Percentiles rank a stretch among this genome's conserved stretches.
These are phyloP conservation scores for Ensete ventricosum DNA, from an alignment of 176 grass and related monocot genomes.

Conservation along the genomic window DNA sequence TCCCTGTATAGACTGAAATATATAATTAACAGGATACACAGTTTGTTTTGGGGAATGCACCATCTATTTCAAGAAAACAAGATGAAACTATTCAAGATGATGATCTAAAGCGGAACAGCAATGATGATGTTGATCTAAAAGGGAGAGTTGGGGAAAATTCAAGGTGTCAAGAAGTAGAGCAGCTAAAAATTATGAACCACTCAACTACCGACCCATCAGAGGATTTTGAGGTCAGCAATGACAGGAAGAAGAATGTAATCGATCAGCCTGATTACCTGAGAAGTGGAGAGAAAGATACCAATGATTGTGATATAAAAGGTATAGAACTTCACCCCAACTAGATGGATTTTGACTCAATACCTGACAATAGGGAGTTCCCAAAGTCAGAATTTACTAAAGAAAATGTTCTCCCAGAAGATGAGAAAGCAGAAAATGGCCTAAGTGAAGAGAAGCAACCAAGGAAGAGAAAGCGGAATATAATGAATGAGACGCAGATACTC, in stretches of 20 bases:
- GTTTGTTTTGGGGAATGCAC: conserved; percentile 23
- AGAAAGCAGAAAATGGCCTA: conserved; percentile 43
- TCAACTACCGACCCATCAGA: conserved; percentile 7
- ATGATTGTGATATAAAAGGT: conserved; percentile 8
- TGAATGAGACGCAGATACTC: conserved; percentile 76
- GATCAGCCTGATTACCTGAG: conserved; percentile 12
- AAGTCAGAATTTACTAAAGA: conserved; percentile 50
- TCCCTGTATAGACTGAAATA: conserved; percentile 3
- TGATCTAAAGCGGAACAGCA: conserved; percentile 9
- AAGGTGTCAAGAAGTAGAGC: conserved; percentile 47
- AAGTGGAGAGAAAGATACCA: conserved; percentile 17
- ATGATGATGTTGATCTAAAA: conserved; percentile 25
- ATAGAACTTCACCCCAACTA: conserved; percentile 24
- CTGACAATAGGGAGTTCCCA: conserved; percentile 28
- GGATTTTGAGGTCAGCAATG: conserved; percentile 11
- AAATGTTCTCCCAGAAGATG: conserved; percentile 49
- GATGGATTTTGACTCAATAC: conserved; percentile 37
- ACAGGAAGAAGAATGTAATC: conserved; percentile 16
- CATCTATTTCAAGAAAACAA: conserved; percentile 26
- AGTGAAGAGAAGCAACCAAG: conserved; percentile 68
- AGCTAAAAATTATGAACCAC: conserved; percentile 35
- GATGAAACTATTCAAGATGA: conserved; percentile 34
- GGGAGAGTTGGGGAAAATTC: conserved; percentile 33
- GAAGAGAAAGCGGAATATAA: conserved; percentile 84
- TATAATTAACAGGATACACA: conserved; percentile 32